These are phyloP conservation scores for Amanita muscaria DNA, from an alignment of 768 basidiomycete genomes.

Conservation along the genomic window DNA sequence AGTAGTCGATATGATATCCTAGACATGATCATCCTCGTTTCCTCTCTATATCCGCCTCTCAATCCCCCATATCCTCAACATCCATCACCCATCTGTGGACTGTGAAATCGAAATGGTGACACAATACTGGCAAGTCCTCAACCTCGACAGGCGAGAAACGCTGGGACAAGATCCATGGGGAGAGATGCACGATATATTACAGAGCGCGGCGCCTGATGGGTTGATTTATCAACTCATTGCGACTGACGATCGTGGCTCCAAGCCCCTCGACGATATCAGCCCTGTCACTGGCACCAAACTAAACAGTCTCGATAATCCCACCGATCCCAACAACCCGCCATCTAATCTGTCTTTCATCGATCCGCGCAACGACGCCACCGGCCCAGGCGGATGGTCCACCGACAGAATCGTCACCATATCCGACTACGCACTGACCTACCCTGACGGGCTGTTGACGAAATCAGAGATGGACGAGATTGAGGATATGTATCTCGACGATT, in stretches of 20 bases:
- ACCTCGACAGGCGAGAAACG: constrained; percentile 5
- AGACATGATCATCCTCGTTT: too few species aligned
- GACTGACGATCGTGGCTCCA: too few species aligned
- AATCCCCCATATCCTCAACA: too few species aligned
- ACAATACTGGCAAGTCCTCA: constrained; percentile 9
- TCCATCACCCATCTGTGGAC: too few species aligned
- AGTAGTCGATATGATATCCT: too few species aligned
- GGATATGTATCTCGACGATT: constrained; percentile 7
- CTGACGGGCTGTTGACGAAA: constrained; percentile 9
- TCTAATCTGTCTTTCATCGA: too few species aligned
- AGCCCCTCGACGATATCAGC: too few species aligned
- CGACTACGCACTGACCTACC: constrained; percentile 8
- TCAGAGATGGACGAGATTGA: constrained; percentile 6
- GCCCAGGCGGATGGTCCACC: background rate
- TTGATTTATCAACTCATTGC: background rate
- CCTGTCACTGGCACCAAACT: too few species aligned
- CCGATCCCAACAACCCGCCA: too few species aligned
- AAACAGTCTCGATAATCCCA: too few species aligned
- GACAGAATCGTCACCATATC: constrained; percentile 9
- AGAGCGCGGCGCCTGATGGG: constrained; percentile 2
- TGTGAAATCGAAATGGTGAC: constrained; percentile 1
- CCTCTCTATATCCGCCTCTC: too few species aligned
- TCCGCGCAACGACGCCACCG: background rate
- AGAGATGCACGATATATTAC: constrained; percentile 1
- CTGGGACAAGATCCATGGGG: constrained; percentile 6